phyloP scores from a whole-genome alignment of 2,329 filamentous ascomycete genomes.

The Fusarium mexicanum region DNA sequence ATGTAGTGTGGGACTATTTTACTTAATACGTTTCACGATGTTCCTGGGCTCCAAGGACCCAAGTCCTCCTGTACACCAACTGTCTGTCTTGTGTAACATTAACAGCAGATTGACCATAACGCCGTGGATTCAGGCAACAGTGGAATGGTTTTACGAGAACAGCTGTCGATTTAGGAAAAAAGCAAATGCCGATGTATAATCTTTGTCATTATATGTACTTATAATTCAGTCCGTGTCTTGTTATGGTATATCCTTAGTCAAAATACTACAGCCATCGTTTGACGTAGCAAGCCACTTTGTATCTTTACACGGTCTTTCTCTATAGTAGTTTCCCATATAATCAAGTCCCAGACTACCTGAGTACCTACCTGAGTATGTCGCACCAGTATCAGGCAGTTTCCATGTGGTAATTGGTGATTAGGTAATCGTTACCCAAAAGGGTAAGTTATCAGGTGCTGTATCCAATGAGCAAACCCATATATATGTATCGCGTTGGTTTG shows the following conservation, averaged over 20 bases:
- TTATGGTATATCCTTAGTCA: not conserved
- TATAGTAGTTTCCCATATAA: not conserved
- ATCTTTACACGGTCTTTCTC: not conserved
- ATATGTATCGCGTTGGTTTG: constrained; percentile 19
- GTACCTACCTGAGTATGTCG: not conserved
- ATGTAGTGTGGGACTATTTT: not conserved
- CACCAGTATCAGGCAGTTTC: not conserved
- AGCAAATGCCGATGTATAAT: not conserved
- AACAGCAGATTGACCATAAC: not conserved
- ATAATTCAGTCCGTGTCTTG: not conserved
- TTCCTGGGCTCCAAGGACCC: not conserved
- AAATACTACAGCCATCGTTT: not conserved
- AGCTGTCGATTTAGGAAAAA: not conserved
- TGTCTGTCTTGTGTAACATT: constrained; percentile 13
- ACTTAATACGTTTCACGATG: not conserved
- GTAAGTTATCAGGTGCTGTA: constrained; percentile 14
- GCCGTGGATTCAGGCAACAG: not conserved
- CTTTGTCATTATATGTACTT: not conserved
- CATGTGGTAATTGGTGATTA: not conserved
- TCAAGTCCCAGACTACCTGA: not conserved
- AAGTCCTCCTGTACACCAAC: constrained; percentile 2
- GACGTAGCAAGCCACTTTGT: too few species aligned
- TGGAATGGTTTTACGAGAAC: not conserved
- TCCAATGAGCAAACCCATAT: constrained; percentile 29
- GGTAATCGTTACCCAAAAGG: constrained; percentile 26